phyloP scores from a whole-genome alignment of 495 filamentous ascomycete genomes.

The Penicillium verhagenii region DNA sequence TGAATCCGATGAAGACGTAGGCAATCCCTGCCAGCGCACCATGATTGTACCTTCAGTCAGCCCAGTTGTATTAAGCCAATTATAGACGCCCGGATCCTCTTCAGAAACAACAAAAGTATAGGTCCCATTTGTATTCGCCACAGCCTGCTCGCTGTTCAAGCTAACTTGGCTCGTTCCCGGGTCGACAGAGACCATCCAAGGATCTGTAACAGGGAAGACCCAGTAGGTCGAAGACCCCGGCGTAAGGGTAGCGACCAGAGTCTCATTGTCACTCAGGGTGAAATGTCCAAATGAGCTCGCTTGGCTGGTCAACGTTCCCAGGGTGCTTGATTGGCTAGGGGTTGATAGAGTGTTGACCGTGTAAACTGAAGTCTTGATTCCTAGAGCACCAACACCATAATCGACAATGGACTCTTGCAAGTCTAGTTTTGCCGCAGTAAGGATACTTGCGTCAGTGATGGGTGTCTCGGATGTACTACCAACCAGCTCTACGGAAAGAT shows the following conservation, averaged over 20 bases:
- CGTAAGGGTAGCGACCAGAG: slow-evolving; percentile 15
- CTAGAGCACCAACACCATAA: too few species aligned
- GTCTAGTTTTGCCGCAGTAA: too few species aligned
- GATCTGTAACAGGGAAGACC: slow-evolving; percentile 12
- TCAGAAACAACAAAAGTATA: slow-evolving; percentile 14
- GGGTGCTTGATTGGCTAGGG: slow-evolving; percentile 14
- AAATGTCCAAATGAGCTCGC: slow-evolving; percentile 21
- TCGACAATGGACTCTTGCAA: too few species aligned
- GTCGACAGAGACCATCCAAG: slow-evolving; percentile 11
- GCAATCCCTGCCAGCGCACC: slow-evolving; percentile 18
- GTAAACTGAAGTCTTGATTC: not conserved
- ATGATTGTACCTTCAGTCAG: slow-evolving; percentile 14
- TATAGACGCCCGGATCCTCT: slow-evolving; percentile 14
- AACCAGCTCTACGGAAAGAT: not conserved
- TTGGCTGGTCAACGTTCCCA: slow-evolving; percentile 14
- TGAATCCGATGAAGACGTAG: too few species aligned
- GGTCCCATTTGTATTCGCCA: slow-evolving; percentile 7
- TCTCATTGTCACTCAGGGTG: slow-evolving; percentile 4
- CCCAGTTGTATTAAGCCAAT: slow-evolving; percentile 13
- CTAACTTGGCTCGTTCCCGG: not conserved
- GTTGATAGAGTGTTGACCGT: slow-evolving; percentile 12
- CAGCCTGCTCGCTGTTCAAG: too few species aligned
- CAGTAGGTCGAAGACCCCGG: slow-evolving; percentile 14
- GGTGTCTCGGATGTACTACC: too few species aligned
- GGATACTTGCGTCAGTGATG: too few species aligned